Evolutionary conservation across 2,329 filamentous ascomycete genomes (phyloP), one percentile per base, ranked within the genome.

Genomic region (Fusarium hostae): DNA sequence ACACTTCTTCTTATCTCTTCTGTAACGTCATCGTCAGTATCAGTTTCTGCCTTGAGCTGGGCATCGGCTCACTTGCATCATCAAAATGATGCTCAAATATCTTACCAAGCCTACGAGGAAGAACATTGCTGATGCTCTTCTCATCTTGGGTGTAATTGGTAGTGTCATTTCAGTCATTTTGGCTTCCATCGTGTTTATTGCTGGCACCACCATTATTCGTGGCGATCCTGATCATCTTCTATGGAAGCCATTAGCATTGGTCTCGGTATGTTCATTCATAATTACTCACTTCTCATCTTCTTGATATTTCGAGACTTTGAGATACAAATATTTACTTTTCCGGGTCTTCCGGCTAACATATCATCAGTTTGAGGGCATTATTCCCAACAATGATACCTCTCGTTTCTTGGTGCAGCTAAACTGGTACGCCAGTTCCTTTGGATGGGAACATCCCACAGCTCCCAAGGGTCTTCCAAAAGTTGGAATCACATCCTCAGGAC

Each of bases 381-480:
- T 77, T 8, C 60, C 75, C 55, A 77, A 75, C 56, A 76, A 77
- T 63, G 73, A 74, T 34, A 69, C 68, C 18, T 74, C 76, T 32
- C 60, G 70, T 48, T 76, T 77, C 57, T 59, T 77, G 32, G 74
- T 77, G 24, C 75, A 74, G 47, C 37, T 77, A 28, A 63, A 75
- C 48, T 77, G 75, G 76, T 77, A 74, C 48, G 66, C 69, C 30
- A 73, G 57, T 50, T 72, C 72, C 22, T 71, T 77, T 35, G 75
- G 72, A 22, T 77, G 76, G 74, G 76, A 77, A 30, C 73, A 77
- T 51, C 76, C 76, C 39, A 58, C 65, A 26, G 75, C 76, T 3
- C 74, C 76, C 12, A 68, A 69, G 22, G 67, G 72, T 22, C 47
- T 76, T 11, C 72, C 76, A 37, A 66, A 66, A 20, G 76, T 60